Conservation (phyloP, 1,284 basidiomycete species). For the Athelia sp. region DNA sequence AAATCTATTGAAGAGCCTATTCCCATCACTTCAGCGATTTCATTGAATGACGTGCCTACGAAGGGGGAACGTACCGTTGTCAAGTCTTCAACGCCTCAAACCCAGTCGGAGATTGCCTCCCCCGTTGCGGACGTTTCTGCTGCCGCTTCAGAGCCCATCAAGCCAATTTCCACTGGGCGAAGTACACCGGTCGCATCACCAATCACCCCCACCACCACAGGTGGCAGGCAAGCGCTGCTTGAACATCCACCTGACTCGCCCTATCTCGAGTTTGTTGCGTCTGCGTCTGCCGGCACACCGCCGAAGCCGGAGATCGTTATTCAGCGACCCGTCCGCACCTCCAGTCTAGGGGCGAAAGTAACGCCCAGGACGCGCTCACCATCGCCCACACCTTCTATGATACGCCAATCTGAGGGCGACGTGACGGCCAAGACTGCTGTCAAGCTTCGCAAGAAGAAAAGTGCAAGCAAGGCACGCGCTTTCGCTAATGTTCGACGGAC, state of each 20-base stretch:
- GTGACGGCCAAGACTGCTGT: neutral
- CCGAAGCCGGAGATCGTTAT: neutral
- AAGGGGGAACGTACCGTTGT: too few species aligned
- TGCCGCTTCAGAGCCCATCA: constrained; percentile 14
- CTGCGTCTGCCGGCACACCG: too few species aligned
- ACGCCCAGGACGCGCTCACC: neutral
- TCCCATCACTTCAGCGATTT: too few species aligned
- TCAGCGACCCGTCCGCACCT: neutral
- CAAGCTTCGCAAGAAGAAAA: neutral
- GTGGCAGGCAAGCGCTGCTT: neutral
- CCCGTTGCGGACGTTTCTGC: constrained; percentile 12
- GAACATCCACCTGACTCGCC: neutral
- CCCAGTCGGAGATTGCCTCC: too few species aligned
- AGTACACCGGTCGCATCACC: neutral
- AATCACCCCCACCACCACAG: neutral
- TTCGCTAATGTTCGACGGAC: neutral
- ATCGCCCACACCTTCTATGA: neutral
- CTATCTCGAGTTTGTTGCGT: neutral
- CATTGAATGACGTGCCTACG: too few species aligned
- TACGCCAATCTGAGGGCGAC: neutral
- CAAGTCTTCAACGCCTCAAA: too few species aligned
- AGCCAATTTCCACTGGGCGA: neutral
- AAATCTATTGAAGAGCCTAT: too few species aligned
- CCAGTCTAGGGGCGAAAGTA: neutral
- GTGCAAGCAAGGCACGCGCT: neutral